Evolutionary conservation across 768 basidiomycete species (phyloP).

Genomic region (Cyclocybe aegerita): DNA sequence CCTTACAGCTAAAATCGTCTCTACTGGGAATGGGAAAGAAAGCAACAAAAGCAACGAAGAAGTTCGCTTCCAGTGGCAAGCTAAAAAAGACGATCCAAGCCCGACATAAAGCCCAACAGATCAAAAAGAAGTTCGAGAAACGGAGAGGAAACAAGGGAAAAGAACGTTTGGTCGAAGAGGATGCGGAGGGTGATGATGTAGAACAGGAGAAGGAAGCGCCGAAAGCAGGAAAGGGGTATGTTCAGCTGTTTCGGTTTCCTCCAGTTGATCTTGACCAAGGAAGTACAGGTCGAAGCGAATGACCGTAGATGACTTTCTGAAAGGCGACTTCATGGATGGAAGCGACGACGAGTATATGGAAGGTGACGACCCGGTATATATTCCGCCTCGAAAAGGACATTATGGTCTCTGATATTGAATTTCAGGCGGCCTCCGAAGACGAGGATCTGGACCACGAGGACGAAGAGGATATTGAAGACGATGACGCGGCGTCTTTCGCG

Average conservation of each 20-base stretch:
- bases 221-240: slow-evolving; percentile 14
- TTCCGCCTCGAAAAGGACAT: background rate
- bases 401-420: too few relatives aligned
- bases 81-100: slow-evolving; percentile 85
- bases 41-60: slow-evolving; percentile 77
- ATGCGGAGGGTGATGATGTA: slow-evolving; percentile 35
- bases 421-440: slow-evolving; percentile 6
- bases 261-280: background rate
- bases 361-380: slow-evolving; percentile 22
- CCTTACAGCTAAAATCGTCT: background rate
- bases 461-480: slow-evolving; percentile 40
- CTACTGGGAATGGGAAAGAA: slow-evolving; percentile 45
- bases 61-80: slow-evolving; percentile 86
- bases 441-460: slow-evolving; percentile 18
- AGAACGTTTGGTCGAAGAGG: slow-evolving; percentile 32
- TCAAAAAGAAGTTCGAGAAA: slow-evolving; percentile 67
- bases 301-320: slow-evolving; percentile 78
- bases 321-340: slow-evolving; percentile 69
- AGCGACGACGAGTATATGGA: slow-evolving; percentile 48
- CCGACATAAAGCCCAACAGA: slow-evolving; percentile 78
- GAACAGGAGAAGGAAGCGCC: slow-evolving; percentile 27
- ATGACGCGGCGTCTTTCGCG: slow-evolving; percentile 67
- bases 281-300: slow-evolving; percentile 43
- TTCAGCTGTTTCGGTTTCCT: background rate
- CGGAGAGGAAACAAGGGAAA: slow-evolving; percentile 47